phyloP scores from a whole-genome alignment of 306 rosid genomes.

The Luffa aegyptiaca region DNA sequence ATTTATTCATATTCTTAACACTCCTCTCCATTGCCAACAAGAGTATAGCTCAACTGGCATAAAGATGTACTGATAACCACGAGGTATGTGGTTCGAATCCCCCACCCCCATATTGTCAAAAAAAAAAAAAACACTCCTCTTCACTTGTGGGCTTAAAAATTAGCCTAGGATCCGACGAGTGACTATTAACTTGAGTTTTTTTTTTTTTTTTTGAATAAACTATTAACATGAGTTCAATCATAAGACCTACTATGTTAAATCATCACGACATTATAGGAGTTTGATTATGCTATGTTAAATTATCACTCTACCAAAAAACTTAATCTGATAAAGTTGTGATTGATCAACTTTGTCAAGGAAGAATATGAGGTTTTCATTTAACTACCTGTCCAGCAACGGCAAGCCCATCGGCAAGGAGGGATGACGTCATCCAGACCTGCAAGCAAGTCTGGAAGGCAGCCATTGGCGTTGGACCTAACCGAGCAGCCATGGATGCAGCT shows the following conservation, averaged over 20 bases:
- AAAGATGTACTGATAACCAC: no score
- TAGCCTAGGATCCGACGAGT: no score
- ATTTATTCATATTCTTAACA: neutral
- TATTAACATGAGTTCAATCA: neutral
- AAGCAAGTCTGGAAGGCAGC: slow-evolving; percentile 95
- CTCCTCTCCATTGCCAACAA: no score
- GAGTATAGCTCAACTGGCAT: no score
- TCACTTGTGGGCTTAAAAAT: neutral
- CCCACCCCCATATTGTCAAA: no score
- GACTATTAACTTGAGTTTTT: neutral
- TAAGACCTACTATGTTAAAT: no score
- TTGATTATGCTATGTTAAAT: neutral
- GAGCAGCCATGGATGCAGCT: slow-evolving; percentile 82
- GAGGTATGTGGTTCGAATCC: no score
- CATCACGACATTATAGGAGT: no score
- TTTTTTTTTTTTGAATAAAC: no score
- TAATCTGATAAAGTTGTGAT: neutral
- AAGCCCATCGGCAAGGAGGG: slow-evolving; percentile 87
- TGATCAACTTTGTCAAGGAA: neutral
- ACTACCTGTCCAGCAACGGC: slow-evolving; percentile 85
- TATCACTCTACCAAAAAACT: neutral
- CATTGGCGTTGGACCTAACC: slow-evolving; percentile 77
- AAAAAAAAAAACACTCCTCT: neutral
- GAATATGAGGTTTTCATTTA: neutral
- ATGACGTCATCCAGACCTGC: slow-evolving; percentile 89